These are phyloP conservation scores for Ophiostoma triangulosporum DNA, from an alignment of 2,329 filamentous ascomycete species.

Conservation along the genomic window DNA sequence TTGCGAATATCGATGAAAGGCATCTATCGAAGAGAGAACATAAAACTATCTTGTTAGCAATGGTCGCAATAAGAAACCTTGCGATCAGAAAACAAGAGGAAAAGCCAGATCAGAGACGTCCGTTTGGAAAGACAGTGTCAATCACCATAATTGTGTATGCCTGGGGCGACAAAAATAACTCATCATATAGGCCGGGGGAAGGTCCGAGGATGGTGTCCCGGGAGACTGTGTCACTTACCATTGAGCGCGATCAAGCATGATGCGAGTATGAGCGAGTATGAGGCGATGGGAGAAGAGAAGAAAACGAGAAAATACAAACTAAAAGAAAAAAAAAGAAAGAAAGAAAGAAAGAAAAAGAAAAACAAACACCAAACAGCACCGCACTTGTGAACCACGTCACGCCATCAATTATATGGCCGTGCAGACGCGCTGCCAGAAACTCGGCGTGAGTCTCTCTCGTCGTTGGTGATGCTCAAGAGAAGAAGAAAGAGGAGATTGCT, in stretches of 20 bases:
- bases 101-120: conserved; percentile 27
- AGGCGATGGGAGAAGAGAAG: not conserved
- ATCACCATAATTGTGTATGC: conserved; percentile 43
- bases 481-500: not conserved
- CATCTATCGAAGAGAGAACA: too few species aligned
- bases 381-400: not conserved
- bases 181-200: conserved; percentile 29
- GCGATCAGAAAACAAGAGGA: not conserved
- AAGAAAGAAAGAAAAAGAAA: not conserved
- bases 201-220: too few species aligned
- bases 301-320: not conserved
- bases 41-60: conserved; percentile 1
- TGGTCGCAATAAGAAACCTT: not conserved
- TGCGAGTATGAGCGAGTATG: too few species aligned
- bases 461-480: not conserved
- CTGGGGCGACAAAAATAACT: conserved; percentile 44
- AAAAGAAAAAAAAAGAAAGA: not conserved
- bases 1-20: not conserved
- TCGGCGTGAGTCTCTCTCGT: too few species aligned
- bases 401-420: not conserved
- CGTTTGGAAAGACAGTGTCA: conserved; percentile 39
- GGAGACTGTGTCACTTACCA: not conserved
- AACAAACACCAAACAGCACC: not conserved
- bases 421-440: not conserved
- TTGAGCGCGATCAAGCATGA: too few species aligned